Base-by-base conservation (phyloP, 176 grass and related monocot species). In the Lolium rigidum region DNA sequence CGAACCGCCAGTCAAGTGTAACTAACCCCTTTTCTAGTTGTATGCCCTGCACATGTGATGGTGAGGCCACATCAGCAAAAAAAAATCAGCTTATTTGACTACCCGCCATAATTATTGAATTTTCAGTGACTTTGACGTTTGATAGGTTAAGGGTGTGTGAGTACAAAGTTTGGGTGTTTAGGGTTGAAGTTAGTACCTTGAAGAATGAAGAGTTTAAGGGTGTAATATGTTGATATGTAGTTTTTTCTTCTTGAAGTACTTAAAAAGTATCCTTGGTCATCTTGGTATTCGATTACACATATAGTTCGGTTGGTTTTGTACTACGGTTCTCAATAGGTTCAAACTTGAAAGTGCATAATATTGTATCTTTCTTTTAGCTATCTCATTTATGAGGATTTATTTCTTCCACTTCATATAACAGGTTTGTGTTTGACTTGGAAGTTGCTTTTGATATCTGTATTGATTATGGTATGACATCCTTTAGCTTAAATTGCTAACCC, bases 401-500 rank as follows among this genome's bases (percentile, higher is more conserved):
- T 74, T 78, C 26, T 21, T 69, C 13, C 65, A 50, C 11, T 59
- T 80, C 12, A 46, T 67, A 80, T 0, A 68, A 9, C 15, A 44
- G 10, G 41, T 86, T 37, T 54, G 31, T 18, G 63, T 78, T 86
- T 71, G 3, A 54, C 22, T 44, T 78, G 10, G 8, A 65, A 64
- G 5, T 57, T 64, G 71, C 6, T 74, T 49, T 41, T 68, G 39
- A n/a, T 78, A 51, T 79, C 11, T 77, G 44, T 55, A 46, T 28
- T 79, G 10, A 44, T 68, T 41, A 13, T 35, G 5, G 0, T 59
- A 83, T 68, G 39, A 2, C 22, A 76, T 37, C 14, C 55, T 79
- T 6, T 73, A 76, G 49, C 68, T 84, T 86, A 62, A 46, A 50
- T 80, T 73, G n/a, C 20, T 82, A 51, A 70, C 68, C 8, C 14